Base-by-base conservation (phyloP, 352 stramenopile genomes). In the Pythium folliculosum region DNA sequence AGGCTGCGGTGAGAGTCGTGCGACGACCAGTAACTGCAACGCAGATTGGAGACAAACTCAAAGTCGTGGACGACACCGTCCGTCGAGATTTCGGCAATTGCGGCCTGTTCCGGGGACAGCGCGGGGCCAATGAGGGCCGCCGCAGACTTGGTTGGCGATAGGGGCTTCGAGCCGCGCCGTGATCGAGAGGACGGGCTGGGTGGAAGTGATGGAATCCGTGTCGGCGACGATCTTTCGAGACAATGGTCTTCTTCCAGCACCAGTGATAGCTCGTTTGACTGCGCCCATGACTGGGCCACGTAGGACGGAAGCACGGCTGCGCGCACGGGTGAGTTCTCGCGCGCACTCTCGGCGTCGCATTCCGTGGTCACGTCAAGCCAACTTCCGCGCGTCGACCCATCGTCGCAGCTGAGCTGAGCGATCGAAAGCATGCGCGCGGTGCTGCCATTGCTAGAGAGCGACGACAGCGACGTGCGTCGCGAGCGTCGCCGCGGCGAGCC, bases 31-130 rank as follows among this genome's bases (percentile, higher is more conserved):
- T 65, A 68, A 27, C 27, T 65, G 7, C 61, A 27, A 2, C 44
- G 52, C 38, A 65, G 59, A 23, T 56, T 68, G 5, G 59, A 54
- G n/a, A 63, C 35, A 40, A 65, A 72, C 32, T 65, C 60, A 38
- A 73, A 73, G n/a, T 73, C 67, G 38, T 69, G 67, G 51, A 71
- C 52, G 9, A 70, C 45, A 5, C 63, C 63, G n/a, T 21, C 56
- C 1, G 56, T 70, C n/a, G 52, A 56, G 14, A 65, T 70, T 2
- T 55, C 45, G 16, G 47, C 58, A 8, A 48, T 25, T 16, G 17
- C 32, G 19, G 60, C 35, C 5, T 37, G 53, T 3, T 40, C 52
- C 8, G 35, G 14, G 9, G 43, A n/a, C 16, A 21, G 17, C 17
- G 25, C 14, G 1, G 44, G 6, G 27, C 27, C 9, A 52, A 2